Conservation (phyloP, 306 rosid species). For the Rosa persica region DNA sequence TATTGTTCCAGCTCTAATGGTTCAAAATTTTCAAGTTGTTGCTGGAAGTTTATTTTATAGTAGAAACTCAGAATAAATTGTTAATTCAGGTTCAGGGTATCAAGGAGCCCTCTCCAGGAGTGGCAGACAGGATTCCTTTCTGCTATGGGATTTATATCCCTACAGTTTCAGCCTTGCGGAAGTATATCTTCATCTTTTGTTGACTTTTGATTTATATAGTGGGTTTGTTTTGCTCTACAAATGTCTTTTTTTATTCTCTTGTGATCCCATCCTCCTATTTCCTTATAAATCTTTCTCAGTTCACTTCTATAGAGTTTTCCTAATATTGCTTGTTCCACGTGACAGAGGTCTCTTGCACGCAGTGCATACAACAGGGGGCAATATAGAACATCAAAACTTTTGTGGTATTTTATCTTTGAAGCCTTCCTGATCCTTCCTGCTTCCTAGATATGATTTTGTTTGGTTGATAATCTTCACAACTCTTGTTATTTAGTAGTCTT, state of each 20-base stretch:
- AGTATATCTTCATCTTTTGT: constrained; percentile 48
- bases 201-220: not conserved
- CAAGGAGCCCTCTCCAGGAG: constrained; percentile 59
- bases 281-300: constrained; percentile 9
- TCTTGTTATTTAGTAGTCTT: not conserved
- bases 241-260: not conserved
- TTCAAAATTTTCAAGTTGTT: not conserved
- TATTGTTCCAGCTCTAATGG: not conserved
- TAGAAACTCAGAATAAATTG: constrained; percentile 21
- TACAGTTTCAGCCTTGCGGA: constrained; percentile 75
- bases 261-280: constrained; percentile 22
- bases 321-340: constrained; percentile 24
- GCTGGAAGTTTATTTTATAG: not conserved
- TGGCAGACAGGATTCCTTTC: constrained; percentile 60
- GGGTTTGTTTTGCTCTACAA: not conserved
- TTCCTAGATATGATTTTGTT: not conserved
- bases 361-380: constrained; percentile 97
- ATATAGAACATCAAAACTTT: constrained; percentile 59
- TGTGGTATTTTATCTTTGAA: constrained; percentile 37
- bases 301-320: constrained; percentile 14
- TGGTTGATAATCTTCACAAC: not conserved
- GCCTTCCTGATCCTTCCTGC: not conserved
- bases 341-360: constrained; percentile 89
- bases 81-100: constrained; percentile 68
- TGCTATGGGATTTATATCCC: constrained; percentile 67